Base-by-base conservation (phyloP, 2,329 filamentous ascomycete species). In the Fusarium sp. region DNA sequence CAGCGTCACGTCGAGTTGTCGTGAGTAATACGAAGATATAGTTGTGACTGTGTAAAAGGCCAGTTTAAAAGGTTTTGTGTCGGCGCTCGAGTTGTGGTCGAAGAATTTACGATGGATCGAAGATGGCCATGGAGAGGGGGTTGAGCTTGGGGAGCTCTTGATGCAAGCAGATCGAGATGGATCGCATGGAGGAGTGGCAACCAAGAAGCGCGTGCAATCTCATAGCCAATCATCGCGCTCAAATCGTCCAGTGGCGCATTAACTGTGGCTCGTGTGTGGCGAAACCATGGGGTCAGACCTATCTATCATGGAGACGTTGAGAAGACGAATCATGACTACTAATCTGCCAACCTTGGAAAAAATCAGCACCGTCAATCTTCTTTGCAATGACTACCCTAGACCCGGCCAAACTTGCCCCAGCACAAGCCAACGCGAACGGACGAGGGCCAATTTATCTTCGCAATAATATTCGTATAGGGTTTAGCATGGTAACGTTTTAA, bases 151-250 rank as follows among this genome's bases (percentile, higher is more conserved):
- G 44, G 52, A 77, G 76, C 76, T 77, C 74, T 67, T 68, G 63
- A 63, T 70, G 70, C 45, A 73, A 61, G 61, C 56, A 66, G 41
- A 77, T 77, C 74, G 70, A 73, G 75, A 77, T 77, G 71, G 60
- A 75, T 76, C 69, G 73, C 64, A 75, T 77, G 64, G 70, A 76
- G 68, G 72, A 69, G 70, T 75, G 70, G 69, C 70, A 66, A 66
- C 63, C 58, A 48, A 35, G 68, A 72, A 69, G 48, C 71, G 68
- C 72, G 72, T 70, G 68, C 70, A 72, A 68, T 73, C 74, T 70
- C 65, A 68, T 69, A 65, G 45, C 57, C 62, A 66, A 66, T 73
- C 60, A 66, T 42, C 60, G 38, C 51, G 45, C 59, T 56, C 52
- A 51, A 37, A 59, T 19, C 27, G 41, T 10, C 31, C 16, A 16